Evolutionary conservation across 2,329 filamentous ascomycete species (phyloP), one percentile per base, ranked within the genome.

Genomic region (Calonectria henricotiae): DNA sequence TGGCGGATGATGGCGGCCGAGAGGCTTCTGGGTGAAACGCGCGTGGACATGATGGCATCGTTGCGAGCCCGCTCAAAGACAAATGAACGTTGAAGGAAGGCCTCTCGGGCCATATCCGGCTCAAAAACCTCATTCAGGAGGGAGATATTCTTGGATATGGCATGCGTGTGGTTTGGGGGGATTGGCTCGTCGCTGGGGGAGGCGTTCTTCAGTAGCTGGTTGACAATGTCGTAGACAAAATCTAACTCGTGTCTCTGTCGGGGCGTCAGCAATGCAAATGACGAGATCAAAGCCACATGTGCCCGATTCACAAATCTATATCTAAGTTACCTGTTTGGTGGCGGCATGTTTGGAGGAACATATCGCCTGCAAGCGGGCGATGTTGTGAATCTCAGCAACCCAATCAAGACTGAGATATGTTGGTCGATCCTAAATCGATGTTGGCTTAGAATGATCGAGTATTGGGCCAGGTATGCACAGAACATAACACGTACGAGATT

Each of bases 21-120:
- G 5, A 66, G 32, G 30, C 66, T 71, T 11, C 64, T 32, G 7
- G 61, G 44, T 17, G 61, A 61, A 13, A 84, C 9, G 79, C 86
- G 84, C 5, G 78, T 76, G 13, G 77, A 63, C 35, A 71, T 69
- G 12, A 71, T 73, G 17, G 69, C 65, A 46, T 82, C 79, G 25
- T 82, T 84, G 23, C 87, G 87, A 3, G 88, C 87, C n/a, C 88
- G 86, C 12, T 87, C 83, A 78, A 89, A 93, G 2, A 94, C 84
- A 23, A 86, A 89, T 1, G 92, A 94, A 13, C 87, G 86, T 72
- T 88, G 89, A 37, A 95, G 83, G 76, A 94, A 91, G 30, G 87
- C 85, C 67, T 89, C 85, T 58, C 88, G 84, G 71, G 90, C 92
- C 25, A 83, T 79, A 8, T 84, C 80, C 3, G 84, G 79, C n/a